Evolutionary conservation across 179 eudicot genomes (phyloP), one percentile per base, ranked within the genome.

Genomic region (Nepenthes alata): DNA sequence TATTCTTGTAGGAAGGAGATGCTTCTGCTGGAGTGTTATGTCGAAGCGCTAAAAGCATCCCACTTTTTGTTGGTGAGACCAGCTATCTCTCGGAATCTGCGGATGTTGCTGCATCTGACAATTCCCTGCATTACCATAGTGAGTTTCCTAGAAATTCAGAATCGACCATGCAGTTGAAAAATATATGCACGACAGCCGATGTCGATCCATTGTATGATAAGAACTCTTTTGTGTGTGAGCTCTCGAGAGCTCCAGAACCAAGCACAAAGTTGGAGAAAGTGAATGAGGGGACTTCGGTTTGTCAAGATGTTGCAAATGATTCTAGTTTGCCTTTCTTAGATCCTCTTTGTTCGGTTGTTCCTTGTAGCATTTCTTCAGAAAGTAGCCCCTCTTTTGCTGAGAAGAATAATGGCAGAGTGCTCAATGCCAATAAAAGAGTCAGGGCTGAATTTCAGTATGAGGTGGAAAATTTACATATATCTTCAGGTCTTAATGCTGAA

Each of bases 341-440:
- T 75, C 88, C 98, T 62, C 84, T 89, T 65, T 89, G 98, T 70
- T 91, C 98, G n/a, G 70, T 78, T 68, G 96, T 91, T 62, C 98
- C 98, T 15, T 91, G 96, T 71, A 89, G 98, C 72, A 72, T 89
- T 66, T 66, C 85, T 50, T 64, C 81, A 25, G 81, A 79, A 52
- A 72, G 57, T 49, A 66, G 60, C 71, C 67, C 61, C 47, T 13
- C 68, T 51, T 41, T 57, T 57, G 65, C 67, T 60, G 66, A 64
- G 37, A 59, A 59, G 67, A 38, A 70, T 56, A 63, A 65, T 57
- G 68, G 62, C 49, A 50, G 41, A 73, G 68, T 48, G 14, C 57
- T 35, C 57, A 67, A 53, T 61, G 60, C 62, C 64, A 70, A 54
- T 38, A 57, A 66, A 47, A 49, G 16, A 60, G 25, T 61, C 47